phyloP scores from a whole-genome alignment of 805 yeast species.

The Schwanniomyces occidentalis region DNA sequence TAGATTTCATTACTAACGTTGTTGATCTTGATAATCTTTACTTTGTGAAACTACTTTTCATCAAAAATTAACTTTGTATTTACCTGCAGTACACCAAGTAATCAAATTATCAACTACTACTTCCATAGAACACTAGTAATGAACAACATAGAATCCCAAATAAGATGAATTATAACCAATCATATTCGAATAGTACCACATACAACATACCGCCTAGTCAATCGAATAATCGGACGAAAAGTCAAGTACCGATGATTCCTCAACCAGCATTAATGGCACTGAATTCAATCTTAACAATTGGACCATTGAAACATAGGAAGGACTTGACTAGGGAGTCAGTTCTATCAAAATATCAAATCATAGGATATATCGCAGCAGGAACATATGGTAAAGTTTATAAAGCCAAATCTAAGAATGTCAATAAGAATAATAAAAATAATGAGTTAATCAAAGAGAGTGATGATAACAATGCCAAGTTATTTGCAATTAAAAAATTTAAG shows the following conservation, averaged over 20 bases:
- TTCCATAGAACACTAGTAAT: too few relatives aligned
- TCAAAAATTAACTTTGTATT: too few relatives aligned
- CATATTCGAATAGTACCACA: slow-evolving; percentile 1
- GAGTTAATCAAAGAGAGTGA: slow-evolving; percentile 8
- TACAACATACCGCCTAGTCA: slow-evolving; percentile 3
- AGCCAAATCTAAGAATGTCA: slow-evolving; percentile 54
- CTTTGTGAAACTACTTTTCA: too few relatives aligned
- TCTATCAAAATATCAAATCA: slow-evolving; percentile 77
- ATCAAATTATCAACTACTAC: too few relatives aligned
- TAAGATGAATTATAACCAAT: slow-evolving; percentile 6
- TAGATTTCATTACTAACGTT: too few relatives aligned
- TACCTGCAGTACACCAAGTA: too few relatives aligned
- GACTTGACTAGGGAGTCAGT: slow-evolving; percentile 72
- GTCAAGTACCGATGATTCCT: slow-evolving; percentile 26
- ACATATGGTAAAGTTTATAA: slow-evolving; percentile 96
- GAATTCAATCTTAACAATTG: slow-evolving; percentile 40
- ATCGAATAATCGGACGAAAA: slow-evolving; percentile 3
- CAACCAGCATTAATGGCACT: slow-evolving; percentile 40
- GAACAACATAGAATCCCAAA: too few relatives aligned
- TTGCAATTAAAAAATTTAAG: slow-evolving; percentile 94
- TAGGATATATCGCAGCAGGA: slow-evolving; percentile 98
- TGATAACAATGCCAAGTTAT: slow-evolving; percentile 38
- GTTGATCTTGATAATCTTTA: too few relatives aligned
- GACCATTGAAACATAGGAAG: slow-evolving; percentile 48
- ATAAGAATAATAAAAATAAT: slow-evolving; percentile 6